phyloP scores from a whole-genome alignment of 2,329 filamentous ascomycete species.

The Epichloe sibirici region DNA sequence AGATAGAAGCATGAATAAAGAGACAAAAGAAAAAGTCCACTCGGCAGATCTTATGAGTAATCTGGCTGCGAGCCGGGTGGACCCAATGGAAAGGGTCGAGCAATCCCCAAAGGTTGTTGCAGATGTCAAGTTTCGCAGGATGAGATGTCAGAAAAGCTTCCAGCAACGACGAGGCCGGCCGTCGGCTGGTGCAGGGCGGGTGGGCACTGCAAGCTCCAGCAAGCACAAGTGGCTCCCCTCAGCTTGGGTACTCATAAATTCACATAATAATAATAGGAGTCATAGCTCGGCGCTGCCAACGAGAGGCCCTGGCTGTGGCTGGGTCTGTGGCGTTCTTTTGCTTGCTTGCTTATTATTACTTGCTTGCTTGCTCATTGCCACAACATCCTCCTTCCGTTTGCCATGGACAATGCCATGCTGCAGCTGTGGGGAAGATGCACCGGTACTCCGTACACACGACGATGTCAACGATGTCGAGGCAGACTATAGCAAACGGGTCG shows the following conservation, averaged over 20 bases:
- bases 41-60: background rate
- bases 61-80: slow-evolving; percentile 2
- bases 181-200: background rate
- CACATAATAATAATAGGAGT: too few relatives aligned
- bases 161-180: background rate
- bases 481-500: too few relatives aligned
- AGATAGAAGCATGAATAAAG: background rate
- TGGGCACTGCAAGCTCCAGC: background rate
- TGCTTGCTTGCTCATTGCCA: too few relatives aligned
- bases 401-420: too few relatives aligned
- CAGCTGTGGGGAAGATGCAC: background rate
- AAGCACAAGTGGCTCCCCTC: background rate
- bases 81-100: slow-evolving; percentile 2
- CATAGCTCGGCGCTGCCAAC: background rate
- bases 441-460: too few relatives aligned
- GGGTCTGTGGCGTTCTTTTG: background rate
- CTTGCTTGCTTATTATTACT: too few relatives aligned
- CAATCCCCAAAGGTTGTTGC: slow-evolving; percentile 3
- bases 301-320: background rate
- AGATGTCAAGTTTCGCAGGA: slow-evolving; percentile 1
- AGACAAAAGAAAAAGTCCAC: background rate
- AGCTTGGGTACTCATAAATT: too few relatives aligned
- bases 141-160: background rate
- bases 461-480: too few relatives aligned
- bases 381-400: background rate